Evolutionary conservation across 2,329 filamentous ascomycete genomes (phyloP), one percentile per base, ranked within the genome.

Genomic region (Sporothrix brunneoviolacea): DNA sequence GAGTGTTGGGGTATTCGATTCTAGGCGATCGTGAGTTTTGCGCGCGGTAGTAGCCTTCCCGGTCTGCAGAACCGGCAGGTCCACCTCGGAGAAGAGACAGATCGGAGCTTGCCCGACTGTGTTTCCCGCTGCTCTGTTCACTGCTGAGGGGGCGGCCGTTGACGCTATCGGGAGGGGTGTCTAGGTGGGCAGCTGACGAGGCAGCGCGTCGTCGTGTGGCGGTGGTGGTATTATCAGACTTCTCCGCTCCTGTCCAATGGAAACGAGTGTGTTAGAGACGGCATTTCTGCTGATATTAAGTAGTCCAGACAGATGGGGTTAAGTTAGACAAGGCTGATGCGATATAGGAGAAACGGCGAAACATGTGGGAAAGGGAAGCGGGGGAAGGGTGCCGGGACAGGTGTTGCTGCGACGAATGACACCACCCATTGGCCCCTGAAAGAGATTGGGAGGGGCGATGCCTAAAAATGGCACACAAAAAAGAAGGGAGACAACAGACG

Each of bases 41-140:
- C 21, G 62, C 61, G 55, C 67, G 60, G 50, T 69, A 64, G 51
- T 69, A 67, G 50, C 69, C 65, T 19, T 68, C 67, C 51, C 53
- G 55, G 27, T 57, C 55, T 21, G 21, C 43, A 13, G 68, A 69
- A 55, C 75, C 68, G 55, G 74, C 70, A 52, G 71, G 71, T 57
- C 76, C 75, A 51, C 74, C 77, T 55, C 75, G 77, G 51, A 80
- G 68, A 40, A 79, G 65, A 44, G 82, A 84, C 58, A 83, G 75
- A 64, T 88, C 84, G 48, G 84, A 88, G 67, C 82, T 87, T 50
- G 84, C 80, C 58, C 84, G 80, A 62, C 77, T 83, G 65, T 86
- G 82, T 61, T 77, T 86, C 68, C 74, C 83, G 48, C 43, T 52
- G 52, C 46, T 41, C 61, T 80, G 74, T 55, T 81, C 73, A 58